Evolutionary conservation across 208 protist species (phyloP), one percentile per base, ranked within the genome.

Genomic region (Histomonas meleagridis): DNA sequence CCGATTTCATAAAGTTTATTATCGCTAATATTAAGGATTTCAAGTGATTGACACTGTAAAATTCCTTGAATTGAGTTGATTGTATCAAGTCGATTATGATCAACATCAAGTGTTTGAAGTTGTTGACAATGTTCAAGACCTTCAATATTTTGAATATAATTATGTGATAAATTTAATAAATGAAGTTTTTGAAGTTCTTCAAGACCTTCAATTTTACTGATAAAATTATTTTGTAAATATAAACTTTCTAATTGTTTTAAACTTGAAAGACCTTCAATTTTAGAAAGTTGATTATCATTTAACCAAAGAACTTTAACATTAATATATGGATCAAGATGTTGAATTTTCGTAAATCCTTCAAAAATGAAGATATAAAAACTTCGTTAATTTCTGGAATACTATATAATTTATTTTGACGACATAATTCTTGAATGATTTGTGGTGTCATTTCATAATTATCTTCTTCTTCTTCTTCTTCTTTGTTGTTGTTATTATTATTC

Each of bases 351-450:
- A 86, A 97, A 96, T 57, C 96, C 94, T 43, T 96, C n/a, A 70
- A 93, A 96, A 96, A 92, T 97, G 95, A 62, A 98, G 94, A 91
- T 97, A 98, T n/a, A 0, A 97, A 92, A 90, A 95, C 96, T 90
- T 97, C 95, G 91, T 98, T 98, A 53, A 98, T 93, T 90, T 97
- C 94, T 1, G 96, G 96, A 51, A 96, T 97, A 35, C 51, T 43
- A 35, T 86, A 86, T 7, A 86, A 23, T 55, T 46, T 32, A 55
- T 26, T 18, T 55, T 55, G 0, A 14, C n/a, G 16, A 26, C 32
- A 28, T 86, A 23, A 16, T 86, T 86, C 26, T 86, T 51, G 1
- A 86, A 18, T 38, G 76, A 9, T 49, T 51, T 26, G 23, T 86
- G 3, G 4, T 55, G 51, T 16, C 16, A 40, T 86, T 86, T 86